Evolutionary conservation across 2,329 filamentous ascomycete genomes (phyloP).

Genomic region (Fusarium duplospermum): DNA sequence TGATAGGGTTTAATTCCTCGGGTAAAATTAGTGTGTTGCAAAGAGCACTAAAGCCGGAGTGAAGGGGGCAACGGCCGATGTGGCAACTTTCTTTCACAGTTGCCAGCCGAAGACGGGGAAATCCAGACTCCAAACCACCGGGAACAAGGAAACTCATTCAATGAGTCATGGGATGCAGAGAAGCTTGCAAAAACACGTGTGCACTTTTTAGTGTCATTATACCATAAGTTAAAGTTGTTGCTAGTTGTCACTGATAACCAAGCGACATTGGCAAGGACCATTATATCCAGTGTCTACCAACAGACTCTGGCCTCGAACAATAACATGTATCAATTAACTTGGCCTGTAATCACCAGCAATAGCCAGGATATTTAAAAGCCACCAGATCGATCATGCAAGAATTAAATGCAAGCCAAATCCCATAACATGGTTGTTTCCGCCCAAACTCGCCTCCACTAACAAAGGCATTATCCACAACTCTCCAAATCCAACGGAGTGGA

Average conservation of each 20-base stretch:
- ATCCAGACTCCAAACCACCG: neutral
- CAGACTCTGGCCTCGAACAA: neutral
- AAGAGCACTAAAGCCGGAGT: neutral
- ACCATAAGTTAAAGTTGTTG: neutral
- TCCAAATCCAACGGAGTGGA: neutral
- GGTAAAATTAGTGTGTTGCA: neutral
- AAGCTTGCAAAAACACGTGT: neutral
- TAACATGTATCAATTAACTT: neutral
- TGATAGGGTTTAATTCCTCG: neutral
- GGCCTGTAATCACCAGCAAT: neutral
- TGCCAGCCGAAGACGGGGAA: neutral
- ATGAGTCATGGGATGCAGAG: neutral
- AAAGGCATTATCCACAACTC: neutral
- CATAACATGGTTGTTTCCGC: neutral
- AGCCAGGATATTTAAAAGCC: neutral
- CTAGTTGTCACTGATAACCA: neutral
- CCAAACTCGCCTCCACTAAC: neutral
- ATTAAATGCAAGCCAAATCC: neutral
- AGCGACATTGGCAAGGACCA: neutral
- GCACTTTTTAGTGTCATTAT: neutral
- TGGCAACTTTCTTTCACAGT: neutral
- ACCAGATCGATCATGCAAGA: neutral
- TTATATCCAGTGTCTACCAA: neutral
- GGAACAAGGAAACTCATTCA: neutral
- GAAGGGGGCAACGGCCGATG: neutral